A percentile compares a stretch with the other conserved stretches of the same genome.
Conservation (phyloP, 208 protist genomes). For the Phytomonas francai region DNA sequence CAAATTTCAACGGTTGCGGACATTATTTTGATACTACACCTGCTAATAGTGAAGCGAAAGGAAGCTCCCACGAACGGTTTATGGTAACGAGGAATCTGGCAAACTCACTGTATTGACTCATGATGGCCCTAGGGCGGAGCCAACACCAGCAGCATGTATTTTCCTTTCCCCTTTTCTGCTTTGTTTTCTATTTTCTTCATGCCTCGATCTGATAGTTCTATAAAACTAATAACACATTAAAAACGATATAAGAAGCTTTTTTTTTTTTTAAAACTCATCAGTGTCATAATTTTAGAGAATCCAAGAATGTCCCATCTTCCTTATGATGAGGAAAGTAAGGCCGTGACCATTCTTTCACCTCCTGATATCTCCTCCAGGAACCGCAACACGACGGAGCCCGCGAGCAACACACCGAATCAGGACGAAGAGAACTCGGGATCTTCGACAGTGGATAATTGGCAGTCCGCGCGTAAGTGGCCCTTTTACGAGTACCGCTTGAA, state of each 20-base stretch:
- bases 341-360: neutral
- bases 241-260: neutral
- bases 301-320: neutral
- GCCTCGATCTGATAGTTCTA: neutral
- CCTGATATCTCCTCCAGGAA: neutral
- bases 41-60: neutral
- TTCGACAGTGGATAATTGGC: neutral
- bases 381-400: neutral
- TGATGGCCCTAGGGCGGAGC: neutral
- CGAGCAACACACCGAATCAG: neutral
- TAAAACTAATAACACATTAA: neutral
- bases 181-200: neutral
- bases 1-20: neutral
- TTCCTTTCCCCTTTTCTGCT: neutral
- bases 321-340: neutral
- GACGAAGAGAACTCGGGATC: neutral
- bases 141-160: neutral
- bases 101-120: neutral
- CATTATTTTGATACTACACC: neutral
- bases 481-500: slow-evolving; percentile 19
- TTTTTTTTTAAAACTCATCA: neutral
- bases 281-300: neutral
- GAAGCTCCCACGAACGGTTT: neutral
- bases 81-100: neutral
- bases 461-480: slow-evolving; percentile 15